Evolutionary conservation across 2,329 filamentous ascomycete species (phyloP), one percentile per base, ranked within the genome.

Genomic region (Xylaria sp.): DNA sequence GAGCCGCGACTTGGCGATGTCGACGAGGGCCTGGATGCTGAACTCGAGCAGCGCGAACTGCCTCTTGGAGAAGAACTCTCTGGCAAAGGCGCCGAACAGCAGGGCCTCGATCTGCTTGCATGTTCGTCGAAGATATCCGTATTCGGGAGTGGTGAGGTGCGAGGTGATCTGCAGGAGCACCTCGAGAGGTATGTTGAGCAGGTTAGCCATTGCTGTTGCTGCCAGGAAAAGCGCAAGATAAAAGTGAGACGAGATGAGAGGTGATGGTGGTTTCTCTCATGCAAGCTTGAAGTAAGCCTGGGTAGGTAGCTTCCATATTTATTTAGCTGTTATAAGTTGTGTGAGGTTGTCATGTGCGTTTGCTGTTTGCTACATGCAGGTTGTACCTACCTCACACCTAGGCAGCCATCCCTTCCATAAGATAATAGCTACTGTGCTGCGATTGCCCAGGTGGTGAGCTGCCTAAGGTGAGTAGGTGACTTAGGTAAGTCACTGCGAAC

Each of bases 61-160:
- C 74, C 86, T 88, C 77, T 88, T 89, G 60, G 81, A 82, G 79
- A 92, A 92, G 81, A 90, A 92, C 71, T 91, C 89, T 28, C 81
- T 81, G 34, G 85, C 82, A 73, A 91, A 92, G 41, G 81, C 82
- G 58, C 84, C 81, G 77, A 88, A 87, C 13, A 91, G 80, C 1
- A 82, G 80, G 23, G 79, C 78, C 75, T 91, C 89, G 13, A 89
- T 75, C 20, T 81, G 77, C 65, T 84, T 87, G 80, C 88, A 90
- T 2, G 83, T 83, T 18, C 84, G 79, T 7, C 90, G 88, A 8
- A 91, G 76, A 13, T 79, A 76, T 67, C 85, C 82, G 20, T 91
- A 83, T 8, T 91, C 89, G 0, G 78, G 63, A 0, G 90, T 91
- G 0, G 81, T 81, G 20, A 92, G 83, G 57, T 83, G 79, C 3